Percentiles rank a stretch among this genome's conserved stretches.
These are phyloP conservation scores for Plasmodium inui DNA, from an alignment of 169 alveolate species.

Conservation along the genomic window DNA sequence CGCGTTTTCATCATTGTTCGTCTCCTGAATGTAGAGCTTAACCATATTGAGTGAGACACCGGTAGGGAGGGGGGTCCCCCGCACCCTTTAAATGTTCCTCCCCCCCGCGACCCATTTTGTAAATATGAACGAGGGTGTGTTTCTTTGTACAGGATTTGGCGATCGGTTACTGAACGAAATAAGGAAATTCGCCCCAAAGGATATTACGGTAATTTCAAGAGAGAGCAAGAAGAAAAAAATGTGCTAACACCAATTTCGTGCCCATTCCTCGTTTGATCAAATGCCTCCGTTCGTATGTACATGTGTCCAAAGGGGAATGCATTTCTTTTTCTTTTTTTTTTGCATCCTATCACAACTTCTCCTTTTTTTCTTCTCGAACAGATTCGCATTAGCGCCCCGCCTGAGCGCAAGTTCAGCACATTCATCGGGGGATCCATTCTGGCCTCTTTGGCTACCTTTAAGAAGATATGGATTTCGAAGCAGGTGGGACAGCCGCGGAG, in stretches of 20 bases:
- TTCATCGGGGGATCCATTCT: slow-evolving; percentile 70
- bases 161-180: slow-evolving; percentile 82
- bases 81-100: background rate
- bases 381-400: slow-evolving; percentile 75
- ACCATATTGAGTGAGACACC: background rate
- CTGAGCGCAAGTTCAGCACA: slow-evolving; percentile 69
- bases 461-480: slow-evolving; percentile 64
- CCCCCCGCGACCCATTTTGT: background rate
- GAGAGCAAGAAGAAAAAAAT: background rate
- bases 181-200: slow-evolving; percentile 85
- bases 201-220: slow-evolving; percentile 43
- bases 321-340: background rate
- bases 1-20: background rate
- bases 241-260: background rate
- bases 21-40: background rate
- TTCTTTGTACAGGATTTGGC: slow-evolving; percentile 75
- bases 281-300: background rate
- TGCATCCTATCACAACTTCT: background rate
- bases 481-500: slow-evolving; percentile 12
- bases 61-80: background rate
- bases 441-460: slow-evolving; percentile 66
- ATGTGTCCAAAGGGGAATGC: background rate
- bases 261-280: background rate
- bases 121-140: background rate
- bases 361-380: background rate